Conservation (phyloP, 2,329 filamentous ascomycete genomes). For the Fusarium gaditjirri region DNA sequence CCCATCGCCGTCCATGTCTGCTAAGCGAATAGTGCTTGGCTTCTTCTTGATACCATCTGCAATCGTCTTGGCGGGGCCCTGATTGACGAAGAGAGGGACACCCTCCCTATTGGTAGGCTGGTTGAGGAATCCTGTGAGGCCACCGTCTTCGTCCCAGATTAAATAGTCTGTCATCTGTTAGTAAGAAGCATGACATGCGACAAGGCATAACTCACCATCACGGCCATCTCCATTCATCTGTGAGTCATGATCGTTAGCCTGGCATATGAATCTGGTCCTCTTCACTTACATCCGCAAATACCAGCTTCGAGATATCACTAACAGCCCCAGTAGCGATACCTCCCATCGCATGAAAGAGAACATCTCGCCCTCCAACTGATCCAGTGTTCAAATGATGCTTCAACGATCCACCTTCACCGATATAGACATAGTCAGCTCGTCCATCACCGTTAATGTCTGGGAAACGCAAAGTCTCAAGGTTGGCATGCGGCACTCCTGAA, state of each 20-base stretch:
- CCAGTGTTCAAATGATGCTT: conserved; percentile 37
- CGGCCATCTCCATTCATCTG: conserved; percentile 17
- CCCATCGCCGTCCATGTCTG: conserved; percentile 35
- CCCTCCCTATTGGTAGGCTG: conserved; percentile 8
- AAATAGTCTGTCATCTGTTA: neutral
- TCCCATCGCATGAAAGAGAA: neutral
- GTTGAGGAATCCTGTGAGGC: conserved; percentile 14
- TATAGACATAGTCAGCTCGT: conserved; percentile 41
- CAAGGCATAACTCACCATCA: neutral
- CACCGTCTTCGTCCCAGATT: conserved; percentile 14
- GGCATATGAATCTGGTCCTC: rapidly evolving
- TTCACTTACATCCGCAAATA: conserved; percentile 7
- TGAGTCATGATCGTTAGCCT: rapidly evolving
- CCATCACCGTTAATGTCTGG: conserved; percentile 44
- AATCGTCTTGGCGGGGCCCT: neutral
- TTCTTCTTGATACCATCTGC: conserved; percentile 16
- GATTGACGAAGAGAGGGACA: conserved; percentile 6
- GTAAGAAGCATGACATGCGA: rapidly evolving
- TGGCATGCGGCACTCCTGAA: conserved; percentile 39
- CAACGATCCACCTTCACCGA: conserved; percentile 36
- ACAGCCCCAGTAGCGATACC: conserved; percentile 4
- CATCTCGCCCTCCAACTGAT: neutral
- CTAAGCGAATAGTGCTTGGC: conserved; percentile 20
- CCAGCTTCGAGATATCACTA: neutral
- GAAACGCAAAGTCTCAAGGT: conserved; percentile 37